phyloP scores from a whole-genome alignment of 768 basidiomycete genomes.

The Cubamyces sp. region DNA sequence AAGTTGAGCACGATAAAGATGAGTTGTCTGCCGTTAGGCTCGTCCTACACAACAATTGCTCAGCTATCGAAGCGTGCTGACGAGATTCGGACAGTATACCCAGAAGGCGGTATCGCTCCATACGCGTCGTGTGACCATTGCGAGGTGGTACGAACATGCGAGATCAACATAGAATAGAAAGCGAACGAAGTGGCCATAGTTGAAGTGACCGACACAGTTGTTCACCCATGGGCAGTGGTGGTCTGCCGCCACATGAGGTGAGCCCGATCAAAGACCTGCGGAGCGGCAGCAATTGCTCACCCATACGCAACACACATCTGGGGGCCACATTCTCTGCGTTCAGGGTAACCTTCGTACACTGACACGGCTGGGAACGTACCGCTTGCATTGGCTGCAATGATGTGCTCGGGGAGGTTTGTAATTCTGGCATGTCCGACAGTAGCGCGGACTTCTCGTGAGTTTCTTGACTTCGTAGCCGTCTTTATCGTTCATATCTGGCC shows the following conservation, averaged over 20 bases:
- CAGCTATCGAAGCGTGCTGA: too few species aligned
- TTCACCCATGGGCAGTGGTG: conserved; percentile 94
- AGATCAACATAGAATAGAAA: conserved; percentile 93
- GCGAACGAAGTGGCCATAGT: conserved; percentile 86
- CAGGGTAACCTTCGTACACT: not conserved
- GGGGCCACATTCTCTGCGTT: not conserved
- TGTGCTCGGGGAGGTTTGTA: conserved; percentile 91
- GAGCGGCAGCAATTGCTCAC: conserved; percentile 43
- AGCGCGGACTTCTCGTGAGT: conserved; percentile 79
- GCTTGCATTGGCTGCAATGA: conserved; percentile 88
- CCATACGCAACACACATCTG: conserved; percentile 90
- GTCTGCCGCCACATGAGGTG: conserved; percentile 47
- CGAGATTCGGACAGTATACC: conserved; percentile 42
- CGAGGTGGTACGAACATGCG: conserved; percentile 85
- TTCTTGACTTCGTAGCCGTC: conserved; percentile 92
- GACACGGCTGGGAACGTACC: conserved; percentile 46
- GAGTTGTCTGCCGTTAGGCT: conserved; percentile 69
- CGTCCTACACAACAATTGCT: conserved; percentile 49
- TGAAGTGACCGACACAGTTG: conserved; percentile 93
- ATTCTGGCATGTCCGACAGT: conserved; percentile 82
- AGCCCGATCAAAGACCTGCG: conserved; percentile 11
- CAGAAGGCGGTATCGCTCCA: conserved; percentile 55
- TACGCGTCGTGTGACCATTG: conserved; percentile 77
- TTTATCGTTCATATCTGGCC: conserved; percentile 65
- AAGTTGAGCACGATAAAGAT: conserved; percentile 90